These are phyloP conservation scores for Ampelomyces quisqualis DNA, from an alignment of 2,329 filamentous ascomycete species.

Conservation along the genomic window DNA sequence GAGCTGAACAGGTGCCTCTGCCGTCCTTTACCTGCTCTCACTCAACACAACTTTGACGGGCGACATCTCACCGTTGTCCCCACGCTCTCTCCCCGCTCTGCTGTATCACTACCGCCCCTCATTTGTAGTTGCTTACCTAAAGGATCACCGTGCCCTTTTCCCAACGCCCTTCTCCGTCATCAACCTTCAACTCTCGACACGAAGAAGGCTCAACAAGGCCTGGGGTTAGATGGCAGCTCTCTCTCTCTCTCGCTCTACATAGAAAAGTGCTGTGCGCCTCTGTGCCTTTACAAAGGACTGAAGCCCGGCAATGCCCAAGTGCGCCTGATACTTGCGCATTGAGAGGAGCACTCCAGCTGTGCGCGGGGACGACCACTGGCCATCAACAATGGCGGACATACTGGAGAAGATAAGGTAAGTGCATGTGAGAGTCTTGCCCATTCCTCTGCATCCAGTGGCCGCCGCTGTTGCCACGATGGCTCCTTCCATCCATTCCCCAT, in stretches of 20 bases:
- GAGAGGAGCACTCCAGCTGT: slow-evolving; percentile 2
- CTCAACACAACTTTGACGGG: slow-evolving; percentile 2
- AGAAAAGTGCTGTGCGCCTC: slow-evolving; percentile 5
- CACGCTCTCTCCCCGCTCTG: slow-evolving; percentile 2
- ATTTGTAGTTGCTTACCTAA: slow-evolving; percentile 4
- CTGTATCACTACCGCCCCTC: neutral
- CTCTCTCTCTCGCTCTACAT: slow-evolving; percentile 11
- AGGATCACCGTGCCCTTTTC: neutral
- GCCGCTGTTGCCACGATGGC: neutral
- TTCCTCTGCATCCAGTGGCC: slow-evolving; percentile 1
- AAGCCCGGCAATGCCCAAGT: slow-evolving; percentile 13
- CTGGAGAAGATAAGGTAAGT: slow-evolving; percentile 41
- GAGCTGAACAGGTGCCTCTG: slow-evolving; percentile 14
- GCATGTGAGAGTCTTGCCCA: neutral
- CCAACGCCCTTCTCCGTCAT: neutral
- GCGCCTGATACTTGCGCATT: slow-evolving; percentile 8
- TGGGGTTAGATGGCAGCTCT: slow-evolving; percentile 9
- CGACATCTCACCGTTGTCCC: slow-evolving; percentile 5
- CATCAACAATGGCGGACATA: slow-evolving; percentile 36
- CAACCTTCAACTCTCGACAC: neutral
- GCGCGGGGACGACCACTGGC: slow-evolving; percentile 1
- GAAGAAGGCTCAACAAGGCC: slow-evolving; percentile 1
- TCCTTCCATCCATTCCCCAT: too few species aligned
- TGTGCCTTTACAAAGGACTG: slow-evolving; percentile 5
- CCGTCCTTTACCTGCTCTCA: slow-evolving; percentile 13